Conservation (phyloP, 1,284 basidiomycete genomes). For the Pascua guehoae region DNA sequence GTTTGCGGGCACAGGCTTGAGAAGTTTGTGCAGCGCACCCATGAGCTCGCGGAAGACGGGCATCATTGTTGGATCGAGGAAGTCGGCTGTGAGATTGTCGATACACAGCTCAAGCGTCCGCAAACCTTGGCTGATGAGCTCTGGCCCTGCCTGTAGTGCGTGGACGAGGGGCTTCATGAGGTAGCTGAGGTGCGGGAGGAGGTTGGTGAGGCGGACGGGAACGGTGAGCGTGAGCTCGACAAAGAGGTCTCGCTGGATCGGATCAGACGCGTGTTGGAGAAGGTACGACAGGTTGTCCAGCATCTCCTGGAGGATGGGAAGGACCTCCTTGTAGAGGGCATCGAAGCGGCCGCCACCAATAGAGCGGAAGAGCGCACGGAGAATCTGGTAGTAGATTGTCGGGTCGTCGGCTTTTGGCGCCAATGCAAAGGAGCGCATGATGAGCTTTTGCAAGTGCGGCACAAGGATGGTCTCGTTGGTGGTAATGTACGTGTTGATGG, state of each 20-base stretch:
- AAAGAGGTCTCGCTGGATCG: slow-evolving; percentile 76
- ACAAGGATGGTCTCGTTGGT: slow-evolving; percentile 89
- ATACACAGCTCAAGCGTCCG: slow-evolving; percentile 98
- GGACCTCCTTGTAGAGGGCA: slow-evolving; percentile 90
- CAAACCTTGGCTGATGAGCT: slow-evolving; percentile 92
- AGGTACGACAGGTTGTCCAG: slow-evolving; percentile 91
- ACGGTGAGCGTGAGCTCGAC: slow-evolving; percentile 98
- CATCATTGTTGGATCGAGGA: slow-evolving; percentile 93
- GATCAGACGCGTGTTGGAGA: slow-evolving; percentile 71
- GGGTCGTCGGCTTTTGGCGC: slow-evolving; percentile 89
- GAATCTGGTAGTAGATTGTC: slow-evolving; percentile 89
- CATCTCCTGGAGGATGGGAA: slow-evolving; percentile 94
- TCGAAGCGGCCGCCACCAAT: slow-evolving; percentile 98
- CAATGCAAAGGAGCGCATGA: slow-evolving; percentile 95
- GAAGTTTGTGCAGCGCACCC: slow-evolving; percentile 84
- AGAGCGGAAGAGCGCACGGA: slow-evolving; percentile 89
- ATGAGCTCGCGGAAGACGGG: slow-evolving; percentile 91
- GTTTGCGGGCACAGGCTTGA: slow-evolving; percentile 86
- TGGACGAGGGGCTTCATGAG: slow-evolving; percentile 95
- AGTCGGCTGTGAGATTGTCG: slow-evolving; percentile 97
- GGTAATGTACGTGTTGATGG: slow-evolving; percentile 73
- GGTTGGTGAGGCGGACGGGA: slow-evolving; percentile 89
- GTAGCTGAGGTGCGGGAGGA: slow-evolving; percentile 91
- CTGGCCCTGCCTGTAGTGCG: slow-evolving; percentile 79
- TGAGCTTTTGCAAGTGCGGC: slow-evolving; percentile 84